Evolutionary conservation across 2,329 filamentous ascomycete genomes (phyloP), one percentile per base, ranked within the genome.

Genomic region (Monilinia vaccinii-corymbosi): DNA sequence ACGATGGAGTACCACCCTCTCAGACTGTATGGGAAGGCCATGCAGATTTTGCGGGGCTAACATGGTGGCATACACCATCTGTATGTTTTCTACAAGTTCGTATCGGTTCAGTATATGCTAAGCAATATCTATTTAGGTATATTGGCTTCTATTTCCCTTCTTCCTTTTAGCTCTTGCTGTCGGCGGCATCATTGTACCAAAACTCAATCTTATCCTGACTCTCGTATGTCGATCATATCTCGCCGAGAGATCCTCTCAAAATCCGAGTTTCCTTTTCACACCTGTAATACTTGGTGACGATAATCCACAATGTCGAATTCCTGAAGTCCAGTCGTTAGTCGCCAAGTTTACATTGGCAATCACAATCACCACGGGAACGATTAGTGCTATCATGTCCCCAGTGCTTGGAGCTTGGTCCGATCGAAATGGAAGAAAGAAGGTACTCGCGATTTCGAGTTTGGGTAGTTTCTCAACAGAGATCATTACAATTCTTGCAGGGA

Each of bases 171-270:
- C 91, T 0, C 77, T 95, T 58, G 91, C 92, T 0, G 93, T 94
- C 73, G 94, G 93, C 36, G 91, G 90, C 60, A 82, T 89, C 8
- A 78, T 94, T 9, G 89, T 97, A 10, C 92, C 93, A 11, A 94
- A 88, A 72, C 79, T 96, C 63, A 96, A 96, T 70, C 76, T 97
- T 74, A 90, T 96, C 63, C 79, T 96, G 63, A 81, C 86, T 61
- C 79, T 99, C 32, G 83, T 97, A 56, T 99, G 94, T 73, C 83
- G 85, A 63, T 81, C 88, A 62, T 95, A 96, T 73, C 87, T 94
- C 65, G 80, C 85, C 28, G 87, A 95, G 67, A 76, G 81, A 71
- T 78, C 81, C 9, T 71, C 79, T 4, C 66, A 74, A 10, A 79
- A 89, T 63, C 85, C 87, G 0, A 76, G 74, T 31, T 83, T 84